A percentile compares a stretch with the other conserved stretches of the same genome.
Evolutionary conservation across 306 rosid species (phyloP).

Genomic region (Lablab purpureus): DNA sequence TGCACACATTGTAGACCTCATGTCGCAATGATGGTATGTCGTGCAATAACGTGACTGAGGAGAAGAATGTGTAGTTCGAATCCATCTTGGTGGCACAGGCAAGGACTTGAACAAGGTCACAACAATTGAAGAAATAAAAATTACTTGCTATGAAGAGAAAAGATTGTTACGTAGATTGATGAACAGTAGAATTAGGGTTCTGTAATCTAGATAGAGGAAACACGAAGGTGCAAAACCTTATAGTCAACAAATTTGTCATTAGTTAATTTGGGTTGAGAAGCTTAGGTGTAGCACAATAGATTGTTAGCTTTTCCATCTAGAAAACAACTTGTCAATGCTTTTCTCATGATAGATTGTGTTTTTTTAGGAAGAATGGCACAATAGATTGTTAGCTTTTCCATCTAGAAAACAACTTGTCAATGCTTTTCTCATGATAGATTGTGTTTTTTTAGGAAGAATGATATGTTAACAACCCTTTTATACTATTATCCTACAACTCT

Average conservation of each 20-base stretch:
- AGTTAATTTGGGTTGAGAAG: background rate
- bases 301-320: background rate
- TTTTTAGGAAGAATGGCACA: too few relatives aligned
- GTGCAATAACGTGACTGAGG: background rate
- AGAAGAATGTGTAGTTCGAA: background rate
- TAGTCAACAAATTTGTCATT: background rate
- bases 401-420: background rate
- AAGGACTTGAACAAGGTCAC: background rate
- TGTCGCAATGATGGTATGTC: rapidly evolving
- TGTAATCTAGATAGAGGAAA: background rate
- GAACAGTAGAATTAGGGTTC: background rate
- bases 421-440: background rate
- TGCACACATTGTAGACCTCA: constrained; percentile 3
- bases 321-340: background rate
- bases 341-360: background rate
- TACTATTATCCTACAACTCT: too few relatives aligned
- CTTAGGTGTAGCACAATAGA: background rate
- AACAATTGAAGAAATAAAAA: background rate
- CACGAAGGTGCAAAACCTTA: background rate
- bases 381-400: constrained; percentile 2
- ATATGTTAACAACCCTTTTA: too few relatives aligned
- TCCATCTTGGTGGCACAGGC: background rate
- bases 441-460: too few relatives aligned
- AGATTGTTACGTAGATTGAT: background rate
- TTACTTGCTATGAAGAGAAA: background rate